These are phyloP conservation scores for Candida ovalis DNA, from an alignment of 805 yeast species.

Conservation along the genomic window DNA sequence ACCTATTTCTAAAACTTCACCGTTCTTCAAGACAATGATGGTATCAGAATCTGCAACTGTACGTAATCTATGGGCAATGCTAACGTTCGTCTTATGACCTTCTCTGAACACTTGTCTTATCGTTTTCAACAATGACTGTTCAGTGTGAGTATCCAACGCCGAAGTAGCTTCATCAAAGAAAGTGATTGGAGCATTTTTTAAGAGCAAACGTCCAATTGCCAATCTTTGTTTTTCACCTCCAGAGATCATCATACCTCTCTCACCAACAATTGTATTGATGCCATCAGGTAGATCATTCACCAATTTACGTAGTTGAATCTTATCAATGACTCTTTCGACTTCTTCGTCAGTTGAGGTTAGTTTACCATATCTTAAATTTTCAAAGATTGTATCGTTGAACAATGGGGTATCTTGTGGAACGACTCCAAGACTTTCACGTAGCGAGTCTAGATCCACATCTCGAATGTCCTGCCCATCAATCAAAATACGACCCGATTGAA, in stretches of 20 bases:
- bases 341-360: conserved; percentile 70
- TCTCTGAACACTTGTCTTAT: conserved; percentile 63
- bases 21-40: conserved; percentile 80
- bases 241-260: conserved; percentile 97
- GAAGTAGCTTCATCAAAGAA: conserved; percentile 97
- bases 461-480: conserved; percentile 88
- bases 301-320: conserved; percentile 65
- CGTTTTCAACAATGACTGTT: conserved; percentile 74
- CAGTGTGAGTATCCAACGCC: conserved; percentile 95
- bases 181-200: conserved; percentile 83
- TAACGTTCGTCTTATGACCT: conserved; percentile 65
- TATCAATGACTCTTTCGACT: conserved; percentile 56
- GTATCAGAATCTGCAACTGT: conserved; percentile 94
- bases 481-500: conserved; percentile 66
- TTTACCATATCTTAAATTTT: conserved; percentile 84
- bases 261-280: conserved; percentile 84
- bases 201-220: conserved; percentile 86
- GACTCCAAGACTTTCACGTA: conserved; percentile 76
- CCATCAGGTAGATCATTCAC: conserved; percentile 80
- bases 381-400: conserved; percentile 84
- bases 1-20: conserved; percentile 85
- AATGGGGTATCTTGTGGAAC: conserved; percentile 98
- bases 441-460: conserved; percentile 67
- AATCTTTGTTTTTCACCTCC: conserved; percentile 98
- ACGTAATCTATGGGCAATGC: conserved; percentile 90